phyloP scores from a whole-genome alignment of 1,139 yeast genomes.

The Magnusiomyces tetraspermus region DNA sequence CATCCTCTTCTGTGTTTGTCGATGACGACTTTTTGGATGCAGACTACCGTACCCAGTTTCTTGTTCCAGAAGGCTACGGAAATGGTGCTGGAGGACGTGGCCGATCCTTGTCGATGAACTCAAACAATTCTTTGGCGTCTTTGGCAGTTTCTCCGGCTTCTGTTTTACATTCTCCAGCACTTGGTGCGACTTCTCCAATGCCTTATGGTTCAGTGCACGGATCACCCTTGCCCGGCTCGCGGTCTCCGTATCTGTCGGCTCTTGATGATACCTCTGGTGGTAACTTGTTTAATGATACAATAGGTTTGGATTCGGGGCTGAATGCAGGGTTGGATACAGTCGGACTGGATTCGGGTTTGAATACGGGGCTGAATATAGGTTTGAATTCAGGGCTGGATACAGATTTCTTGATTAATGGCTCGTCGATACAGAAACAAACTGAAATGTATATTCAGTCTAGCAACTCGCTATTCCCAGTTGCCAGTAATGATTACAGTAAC shows the following conservation, averaged over 20 bases:
- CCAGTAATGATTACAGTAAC: neutral
- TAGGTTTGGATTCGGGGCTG: neutral
- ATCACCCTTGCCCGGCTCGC: slow-evolving; percentile 11
- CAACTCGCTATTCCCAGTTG: neutral
- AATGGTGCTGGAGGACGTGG: slow-evolving; percentile 4
- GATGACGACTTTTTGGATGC: neutral
- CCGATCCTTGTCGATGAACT: slow-evolving; percentile 16
- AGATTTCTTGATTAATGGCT: neutral
- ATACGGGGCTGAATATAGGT: neutral
- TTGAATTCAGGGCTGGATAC: neutral
- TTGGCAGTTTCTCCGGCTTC: neutral
- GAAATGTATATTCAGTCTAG: neutral
- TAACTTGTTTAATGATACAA: neutral
- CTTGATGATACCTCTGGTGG: slow-evolving; percentile 1
- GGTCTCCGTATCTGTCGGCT: slow-evolving; percentile 19
- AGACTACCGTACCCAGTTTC: slow-evolving; percentile 7
- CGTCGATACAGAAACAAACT: neutral
- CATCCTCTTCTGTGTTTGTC: neutral
- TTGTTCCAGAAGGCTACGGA: slow-evolving; percentile 11
- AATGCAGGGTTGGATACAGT: neutral
- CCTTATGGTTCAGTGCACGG: no score
- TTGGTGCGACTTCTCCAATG: slow-evolving; percentile 9
- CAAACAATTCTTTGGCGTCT: slow-evolving; percentile 17
- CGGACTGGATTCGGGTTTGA: no score
- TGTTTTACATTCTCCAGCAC: slow-evolving; percentile 8